Evolutionary conservation across 2,329 filamentous ascomycete genomes (phyloP), one percentile per base, ranked within the genome.

Genomic region (Colletotrichum aenigma): DNA sequence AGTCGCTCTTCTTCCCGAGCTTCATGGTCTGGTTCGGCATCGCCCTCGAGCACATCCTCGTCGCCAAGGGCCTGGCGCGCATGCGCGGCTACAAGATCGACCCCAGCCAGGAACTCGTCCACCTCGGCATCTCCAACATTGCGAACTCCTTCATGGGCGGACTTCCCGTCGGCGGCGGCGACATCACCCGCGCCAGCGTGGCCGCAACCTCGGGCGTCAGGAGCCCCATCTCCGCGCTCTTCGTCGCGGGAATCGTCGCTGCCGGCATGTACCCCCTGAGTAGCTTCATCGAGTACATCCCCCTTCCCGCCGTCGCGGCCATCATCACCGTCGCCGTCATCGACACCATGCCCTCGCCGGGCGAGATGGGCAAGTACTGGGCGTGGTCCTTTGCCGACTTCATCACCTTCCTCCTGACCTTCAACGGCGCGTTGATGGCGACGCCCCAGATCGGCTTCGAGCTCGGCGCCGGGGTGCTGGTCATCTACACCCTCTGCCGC

Each of bases 381-480:
- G n/a, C n/a, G n/a, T 52, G 43, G 43, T 52, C 43, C n/a, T 52
- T 52, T 4, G 43, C 43, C 43, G 43, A 52, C 43, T 52, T 21
- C 43, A 52, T 52, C 43, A 52, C 43, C 4, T 52, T 52, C n/a
- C 10, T 52, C n/a, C 0, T 52, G 4, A 52, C 43, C 2, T 52
- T 52, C n/a, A 52, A 52, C 43, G 43, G 43, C 2, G n/a, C 43
- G 2, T 24, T 52, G 12, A 52, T 52, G 43, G 43, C 43, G 43
- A 52, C 43, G 43, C 43, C 43, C 10, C 43, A 52, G 0, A 52
- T 52, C 0, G 43, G 43, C 43, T 52, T 52, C n/a, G 43, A 52
- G n/a, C 43, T 52, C 10, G 43, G 43, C 0, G 43, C 43, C 43
- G 43, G 43, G 0, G 43, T 52, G 0, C 43, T 52, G 0, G n/a